These are phyloP conservation scores for Paracorniculantispora psalliotae DNA, from an alignment of 2,329 filamentous ascomycete genomes.

Conservation along the genomic window DNA sequence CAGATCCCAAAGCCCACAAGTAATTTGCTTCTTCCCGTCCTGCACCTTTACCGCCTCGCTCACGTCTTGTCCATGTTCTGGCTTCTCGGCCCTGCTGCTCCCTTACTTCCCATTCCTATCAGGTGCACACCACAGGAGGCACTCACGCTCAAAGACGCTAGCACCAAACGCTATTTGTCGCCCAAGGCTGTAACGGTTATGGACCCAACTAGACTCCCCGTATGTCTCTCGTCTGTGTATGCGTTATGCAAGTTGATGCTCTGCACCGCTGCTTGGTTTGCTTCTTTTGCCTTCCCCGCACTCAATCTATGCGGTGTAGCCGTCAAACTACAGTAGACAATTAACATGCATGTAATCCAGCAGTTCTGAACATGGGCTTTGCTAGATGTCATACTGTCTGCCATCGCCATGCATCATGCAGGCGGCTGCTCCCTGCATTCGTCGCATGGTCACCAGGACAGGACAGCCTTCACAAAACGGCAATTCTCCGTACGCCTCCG, in stretches of 20 bases:
- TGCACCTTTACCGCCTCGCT: not conserved
- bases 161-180: not conserved
- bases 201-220: not conserved
- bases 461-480: not conserved
- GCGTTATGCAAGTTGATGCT: not conserved
- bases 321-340: not conserved
- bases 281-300: not conserved
- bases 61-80: not conserved
- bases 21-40: not conserved
- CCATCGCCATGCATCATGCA: not conserved
- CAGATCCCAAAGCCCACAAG: not conserved
- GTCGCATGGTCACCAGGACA: not conserved
- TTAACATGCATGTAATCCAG: not conserved
- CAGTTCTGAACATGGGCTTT: not conserved
- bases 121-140: not conserved
- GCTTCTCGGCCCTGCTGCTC: not conserved
- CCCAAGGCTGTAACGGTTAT: not conserved
- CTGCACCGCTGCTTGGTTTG: not conserved
- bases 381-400: not conserved
- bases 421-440: not conserved
- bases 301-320: not conserved
- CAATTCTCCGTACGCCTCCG: not conserved
- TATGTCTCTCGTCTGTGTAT: not conserved
- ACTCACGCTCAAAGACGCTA: not conserved
- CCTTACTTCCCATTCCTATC: not conserved